Base-by-base conservation (phyloP, 2,329 filamentous ascomycete species). In the Coniosporium tulheliwenetii region DNA sequence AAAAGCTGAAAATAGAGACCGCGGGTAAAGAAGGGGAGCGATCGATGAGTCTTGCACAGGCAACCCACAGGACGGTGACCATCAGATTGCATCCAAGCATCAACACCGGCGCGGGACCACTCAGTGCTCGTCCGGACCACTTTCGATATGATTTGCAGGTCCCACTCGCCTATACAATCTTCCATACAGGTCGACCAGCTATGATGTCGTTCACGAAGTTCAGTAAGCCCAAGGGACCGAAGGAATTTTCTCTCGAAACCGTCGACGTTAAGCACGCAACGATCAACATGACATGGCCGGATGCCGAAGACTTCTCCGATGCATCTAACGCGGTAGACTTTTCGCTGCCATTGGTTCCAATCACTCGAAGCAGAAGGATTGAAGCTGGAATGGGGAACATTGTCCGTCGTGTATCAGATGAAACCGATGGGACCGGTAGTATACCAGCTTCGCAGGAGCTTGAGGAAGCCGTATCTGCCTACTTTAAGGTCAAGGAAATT, bases 81-180 rank as follows among this genome's bases (percentile, higher is more conserved):
- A 13, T 33, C 10, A 12, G 10, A 5, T 13, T 33, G 32, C 8
- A 13, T 13, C 32, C 32, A 10, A 33, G 32, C 32, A 26, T 26
- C 19, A 7, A 26, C 7, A 26, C 19, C 19, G 19, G 19, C 19
- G 19, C 19, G 4, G 19, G 19, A 26, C 19, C 19, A 4, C 19
- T 26, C 19, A 26, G 19, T 26, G 19, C 19, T 26, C 19, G 4
- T 26, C 32, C 10, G 13, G 13, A 33, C 10, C 32, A 33, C 32
- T 13, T 33, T 13, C 10, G 10, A 8, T 40, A 35, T 4, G 34
- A 10, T 7, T 16, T 36, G 3, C n/a, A 16, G 7, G 10, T 87
- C 2, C 83, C 83, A 2, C 62, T 91, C 19, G 79, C 84, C 34
- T 84, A 85, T 51, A 93, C 85, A 0, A 63, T 85, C 5, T 91